Conservation (phyloP, 2,329 filamentous ascomycete genomes). For the Colletotrichum acutatum region DNA sequence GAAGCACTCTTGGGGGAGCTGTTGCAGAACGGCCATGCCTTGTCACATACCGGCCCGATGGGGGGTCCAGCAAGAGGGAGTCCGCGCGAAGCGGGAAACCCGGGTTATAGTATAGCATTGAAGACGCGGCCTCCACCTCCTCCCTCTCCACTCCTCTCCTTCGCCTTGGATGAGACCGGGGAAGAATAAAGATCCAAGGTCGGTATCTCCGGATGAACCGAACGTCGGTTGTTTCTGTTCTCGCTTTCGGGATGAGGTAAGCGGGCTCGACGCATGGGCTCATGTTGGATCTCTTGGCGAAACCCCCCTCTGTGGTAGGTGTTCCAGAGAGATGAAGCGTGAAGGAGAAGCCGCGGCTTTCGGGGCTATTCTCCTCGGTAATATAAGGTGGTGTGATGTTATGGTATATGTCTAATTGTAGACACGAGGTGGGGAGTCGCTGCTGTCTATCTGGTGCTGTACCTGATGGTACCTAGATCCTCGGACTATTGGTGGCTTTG, state of each 20-base stretch:
- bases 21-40: not conserved
- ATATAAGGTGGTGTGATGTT: too few relatives aligned
- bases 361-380: not conserved
- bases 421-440: not conserved
- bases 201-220: slow-evolving; percentile 19
- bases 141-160: not conserved
- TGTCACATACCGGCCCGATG: not conserved
- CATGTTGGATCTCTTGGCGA: not conserved
- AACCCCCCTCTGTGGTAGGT: not conserved
- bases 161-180: not conserved
- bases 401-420: not conserved
- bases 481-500: not conserved
- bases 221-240: not conserved
- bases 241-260: slow-evolving; percentile 5
- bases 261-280: not conserved
- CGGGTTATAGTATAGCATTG: not conserved
- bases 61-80: not conserved
- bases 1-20: not conserved
- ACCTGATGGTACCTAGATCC: not conserved
- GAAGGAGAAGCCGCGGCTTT: not conserved
- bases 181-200: not conserved
- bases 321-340: not conserved
- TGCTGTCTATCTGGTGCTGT: not conserved
- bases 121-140: not conserved
- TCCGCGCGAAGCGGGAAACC: not conserved